Evolutionary conservation across 2,329 filamentous ascomycete species (phyloP).

Genomic region (Beauveria brongniartii): DNA sequence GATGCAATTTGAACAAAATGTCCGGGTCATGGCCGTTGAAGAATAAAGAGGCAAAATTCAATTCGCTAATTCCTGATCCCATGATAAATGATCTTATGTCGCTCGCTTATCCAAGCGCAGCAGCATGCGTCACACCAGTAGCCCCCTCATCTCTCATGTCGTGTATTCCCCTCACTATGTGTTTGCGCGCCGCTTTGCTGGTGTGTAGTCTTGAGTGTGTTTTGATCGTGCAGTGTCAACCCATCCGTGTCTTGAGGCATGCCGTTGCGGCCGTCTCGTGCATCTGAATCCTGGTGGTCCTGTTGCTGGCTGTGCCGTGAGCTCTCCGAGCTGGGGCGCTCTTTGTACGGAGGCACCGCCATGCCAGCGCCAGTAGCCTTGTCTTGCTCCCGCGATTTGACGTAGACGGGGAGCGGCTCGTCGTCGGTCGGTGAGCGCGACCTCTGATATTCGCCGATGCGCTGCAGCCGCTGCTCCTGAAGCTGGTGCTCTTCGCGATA

Average conservation of each 20-base stretch:
- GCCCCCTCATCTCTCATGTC: not conserved
- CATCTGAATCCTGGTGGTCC: not conserved
- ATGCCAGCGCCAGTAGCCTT: not conserved
- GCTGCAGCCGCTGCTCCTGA: conserved; percentile 3
- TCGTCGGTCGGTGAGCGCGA: conserved; percentile 2
- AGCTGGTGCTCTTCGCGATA: conserved; percentile 8
- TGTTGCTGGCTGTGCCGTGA: not conserved
- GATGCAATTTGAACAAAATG: not conserved
- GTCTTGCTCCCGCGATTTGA: conserved; percentile 1
- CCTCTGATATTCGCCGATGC: conserved; percentile 5
- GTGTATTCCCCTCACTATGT: not conserved
- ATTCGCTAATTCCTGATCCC: conserved; percentile 6
- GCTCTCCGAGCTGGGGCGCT: conserved; percentile 6
- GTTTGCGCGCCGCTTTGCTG: not conserved
- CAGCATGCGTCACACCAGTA: not conserved
- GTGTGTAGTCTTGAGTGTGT: not conserved
- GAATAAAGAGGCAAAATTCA: not conserved
- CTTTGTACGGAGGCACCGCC: conserved; percentile 8
- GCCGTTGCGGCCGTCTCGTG: not conserved
- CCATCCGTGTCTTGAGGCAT: not conserved
- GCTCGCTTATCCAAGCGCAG: not conserved
- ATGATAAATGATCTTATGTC: not conserved
- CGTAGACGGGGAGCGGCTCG: conserved; percentile 7
- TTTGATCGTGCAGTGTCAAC: not conserved
- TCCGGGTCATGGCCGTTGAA: not conserved